Conservation (phyloP, 202 grass and related monocot genomes). For the Carex arenaria region DNA sequence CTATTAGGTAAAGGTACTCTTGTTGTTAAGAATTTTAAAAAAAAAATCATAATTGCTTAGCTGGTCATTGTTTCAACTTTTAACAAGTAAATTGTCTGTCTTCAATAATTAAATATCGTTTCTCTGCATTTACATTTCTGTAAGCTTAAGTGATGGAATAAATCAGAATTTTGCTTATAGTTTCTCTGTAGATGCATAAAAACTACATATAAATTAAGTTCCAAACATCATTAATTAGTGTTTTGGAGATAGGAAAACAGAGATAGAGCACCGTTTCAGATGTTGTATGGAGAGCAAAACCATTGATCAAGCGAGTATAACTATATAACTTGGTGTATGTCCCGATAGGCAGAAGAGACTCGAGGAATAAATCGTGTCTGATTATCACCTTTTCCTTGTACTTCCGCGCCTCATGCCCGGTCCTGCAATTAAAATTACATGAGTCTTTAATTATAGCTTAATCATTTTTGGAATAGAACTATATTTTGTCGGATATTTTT, state of each 20-base stretch:
- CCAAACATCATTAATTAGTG: neutral
- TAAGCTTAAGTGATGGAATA: neutral
- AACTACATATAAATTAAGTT: neutral
- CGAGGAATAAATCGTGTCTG: slow-evolving; percentile 72
- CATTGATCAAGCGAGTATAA: slow-evolving; percentile 72
- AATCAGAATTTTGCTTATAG: neutral
- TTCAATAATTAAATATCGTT: neutral
- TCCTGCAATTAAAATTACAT: slow-evolving; percentile 33
- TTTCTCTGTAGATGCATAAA: neutral
- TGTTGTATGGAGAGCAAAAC: slow-evolving; percentile 60
- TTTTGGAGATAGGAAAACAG: neutral
- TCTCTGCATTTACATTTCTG: neutral
- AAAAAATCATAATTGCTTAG: neutral
- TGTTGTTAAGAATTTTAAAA: neutral
- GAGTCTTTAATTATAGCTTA: neutral
- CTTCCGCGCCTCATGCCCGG: slow-evolving; percentile 62
- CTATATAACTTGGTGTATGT: slow-evolving; percentile 82
- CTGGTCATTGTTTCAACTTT: neutral
- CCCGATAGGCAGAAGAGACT: slow-evolving; percentile 64
- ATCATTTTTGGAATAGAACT: neutral
- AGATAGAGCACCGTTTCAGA: slow-evolving; percentile 49
- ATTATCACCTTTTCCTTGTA: slow-evolving; percentile 51
- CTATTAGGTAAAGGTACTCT: slow-evolving; percentile 25
- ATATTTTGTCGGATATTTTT: neutral
- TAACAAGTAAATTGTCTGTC: neutral